Base-by-base conservation (phyloP, 2,329 filamentous ascomycete genomes). In the Cercospora canescens region DNA sequence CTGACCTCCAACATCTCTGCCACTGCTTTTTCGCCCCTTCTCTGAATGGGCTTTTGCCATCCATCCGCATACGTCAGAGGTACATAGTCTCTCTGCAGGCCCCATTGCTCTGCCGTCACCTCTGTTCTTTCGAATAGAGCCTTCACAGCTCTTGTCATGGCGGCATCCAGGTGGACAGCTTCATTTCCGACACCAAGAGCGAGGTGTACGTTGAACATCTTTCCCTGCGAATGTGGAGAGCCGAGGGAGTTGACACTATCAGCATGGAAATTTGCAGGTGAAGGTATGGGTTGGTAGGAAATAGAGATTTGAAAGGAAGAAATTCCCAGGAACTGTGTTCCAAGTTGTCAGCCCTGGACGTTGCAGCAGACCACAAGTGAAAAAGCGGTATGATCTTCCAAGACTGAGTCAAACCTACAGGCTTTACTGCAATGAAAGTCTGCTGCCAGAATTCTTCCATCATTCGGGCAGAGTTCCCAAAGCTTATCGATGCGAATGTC, bases 61-160 rank as follows among this genome's bases (percentile, higher is more conserved):
- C 67, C 60, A 4, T 71, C 75, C 6, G 77, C 78, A 67, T 79
- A 80, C 58, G 77, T 79, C 63, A 76, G 60, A 62, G 79, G 76
- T 8, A 78, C 21, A 55, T 67, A 76, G 14, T 67, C 45, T 45
- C 41, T 45, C 24, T 45, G 41, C 18, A 45, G 9, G 18, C 18
- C 41, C 41, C 41, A 45, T 21, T 45, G 9, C 41, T 45, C 41
- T n/a, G 41, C 41, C 24, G 4, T 24, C 6, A 21, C 41, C 41
- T 45, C 41, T 21, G 41, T 21, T 11, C 12, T 11, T 21, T 45
- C 41, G 41, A 45, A 45, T 2, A 45, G 14, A 45, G 41, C 41
- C 3, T 45, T 45, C 4, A 45, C 41, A 45, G 41, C 41, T 12
- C 4, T 45, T 14, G 9, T 45, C 8, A 45, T 45, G 18, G 18